Base-by-base conservation (phyloP, 208 protist species). In the Herpetomonas muscarum region DNA sequence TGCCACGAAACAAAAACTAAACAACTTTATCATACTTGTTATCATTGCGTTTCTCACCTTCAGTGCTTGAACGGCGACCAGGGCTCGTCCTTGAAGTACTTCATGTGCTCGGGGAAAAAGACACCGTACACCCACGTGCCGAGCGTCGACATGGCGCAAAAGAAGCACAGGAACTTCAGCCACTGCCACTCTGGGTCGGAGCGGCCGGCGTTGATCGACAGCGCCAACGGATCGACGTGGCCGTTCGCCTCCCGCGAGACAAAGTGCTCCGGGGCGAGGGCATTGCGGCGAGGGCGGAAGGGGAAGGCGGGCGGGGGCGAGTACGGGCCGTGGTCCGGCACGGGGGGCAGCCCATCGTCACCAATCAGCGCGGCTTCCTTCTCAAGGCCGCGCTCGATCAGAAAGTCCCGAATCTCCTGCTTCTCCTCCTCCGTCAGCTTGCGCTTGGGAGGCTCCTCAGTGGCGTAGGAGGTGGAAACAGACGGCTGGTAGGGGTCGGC, bases 61-160 rank as follows among this genome's bases (percentile, higher is more conserved):
- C 49, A 76, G 48, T 78, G 64, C 0, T 45, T 58, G 28, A 78
- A 79, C 1, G 68, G 81, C 12, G 86, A 90, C 86, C 86, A 93
- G 37, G 86, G 86, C 61, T 93, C 86, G 63, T 93, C 86, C 59
- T 90, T 87, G 59, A 93, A 93, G 52, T 72, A 88, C 70, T 87
- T 87, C 26, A 79, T 67, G 47, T 93, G 78, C 55, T 93, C 67
- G 2, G 73, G 68, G 49, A 93, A 93, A 64, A 79, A 86, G 29
- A 79, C 64, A 19, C 77, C 69, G 64, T 88, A 93, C 10, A 85
- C 6, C 46, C 69, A 85, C 25, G 77, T 83, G 22, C 86, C 86
- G 12, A 87, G 46, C 1, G 86, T 93, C 13, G 86, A 74, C 52
- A 67, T 63, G 21, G 80, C 68, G 56, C 86, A 93, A 2, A 93